These are phyloP conservation scores for Eucalyptus cladocalyx DNA, from an alignment of 345 rosid genomes.

Conservation along the genomic window DNA sequence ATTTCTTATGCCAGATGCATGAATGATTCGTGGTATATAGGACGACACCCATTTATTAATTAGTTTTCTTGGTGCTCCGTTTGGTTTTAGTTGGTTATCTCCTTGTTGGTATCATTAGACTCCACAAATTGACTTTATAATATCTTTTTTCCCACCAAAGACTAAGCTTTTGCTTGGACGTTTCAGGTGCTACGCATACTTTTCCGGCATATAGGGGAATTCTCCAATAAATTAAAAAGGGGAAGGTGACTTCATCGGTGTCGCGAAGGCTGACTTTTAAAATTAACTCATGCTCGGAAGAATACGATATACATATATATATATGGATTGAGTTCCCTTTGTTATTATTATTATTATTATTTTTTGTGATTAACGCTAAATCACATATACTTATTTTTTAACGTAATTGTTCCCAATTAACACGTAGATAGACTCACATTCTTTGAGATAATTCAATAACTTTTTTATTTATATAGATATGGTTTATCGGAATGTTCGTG, in stretches of 20 bases:
- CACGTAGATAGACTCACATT: neutral
- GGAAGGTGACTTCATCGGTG: neutral
- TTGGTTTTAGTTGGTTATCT: neutral
- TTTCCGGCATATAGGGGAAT: neutral
- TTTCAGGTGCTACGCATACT: neutral
- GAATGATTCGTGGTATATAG: neutral
- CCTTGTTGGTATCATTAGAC: neutral
- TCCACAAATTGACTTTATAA: neutral
- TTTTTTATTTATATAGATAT: too few species aligned
- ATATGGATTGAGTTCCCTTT: neutral
- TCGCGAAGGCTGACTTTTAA: neutral
- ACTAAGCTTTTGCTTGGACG: neutral
- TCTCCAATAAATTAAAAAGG: neutral
- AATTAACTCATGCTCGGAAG: neutral
- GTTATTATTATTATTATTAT: too few species aligned
- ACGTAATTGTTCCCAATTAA: neutral
- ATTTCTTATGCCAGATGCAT: neutral
- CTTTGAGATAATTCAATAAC: neutral
- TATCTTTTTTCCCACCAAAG: neutral
- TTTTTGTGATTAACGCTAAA: too few species aligned
- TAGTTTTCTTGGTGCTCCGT: neutral
- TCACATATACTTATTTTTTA: neutral
- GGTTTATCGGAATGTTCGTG: fast-evolving
- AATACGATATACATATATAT: too few species aligned
- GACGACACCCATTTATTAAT: neutral